Base-by-base conservation (phyloP, 305 asterid species). In the Striga hermonthica region DNA sequence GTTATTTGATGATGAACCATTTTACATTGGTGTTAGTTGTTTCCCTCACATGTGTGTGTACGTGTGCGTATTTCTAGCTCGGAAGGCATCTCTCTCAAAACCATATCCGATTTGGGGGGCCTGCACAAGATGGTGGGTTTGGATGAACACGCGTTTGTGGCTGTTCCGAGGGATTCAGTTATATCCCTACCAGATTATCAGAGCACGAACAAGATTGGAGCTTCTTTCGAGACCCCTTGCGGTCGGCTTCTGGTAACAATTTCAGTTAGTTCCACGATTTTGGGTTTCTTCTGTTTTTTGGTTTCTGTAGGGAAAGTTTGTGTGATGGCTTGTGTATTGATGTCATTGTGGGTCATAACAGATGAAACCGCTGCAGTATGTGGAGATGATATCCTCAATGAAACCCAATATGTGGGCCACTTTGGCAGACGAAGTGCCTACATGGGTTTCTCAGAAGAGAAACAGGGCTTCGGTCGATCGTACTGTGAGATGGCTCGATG, bases 341-440 rank as follows among this genome's bases (percentile, higher is more conserved):
- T 50, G 34, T 1, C 31, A 13, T 66, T 65, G 64, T 10, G 69
- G 41, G 58, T 59, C 22, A 1, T 68, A 61, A 8, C 84, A 91
- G 98, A 68, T 92, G 13, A 82, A 83, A 60, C 96, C 98, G 28
- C 77, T 52, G 5, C 83, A 81, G 13, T 92, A 87, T 64, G 69
- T 87, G 82, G 86, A 85, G 63, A 70, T 87, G 87, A 75, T 92
- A 68, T 78, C 83, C 48, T 74, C 88, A 36, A 76, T 89, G 97
- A 89, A 76, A 72, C 98, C 98, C 41, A 80, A 89, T 77, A 65
- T 89, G 60, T 92, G 95, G 91, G 82, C 80, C 54, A 77, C 95
- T 10, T 74, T 92, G 82, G 84, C 97, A 3, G 98, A 92, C 65
- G 98, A 92, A 80, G 98, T 87, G 62, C 98, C 98, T 71, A 86